Percentiles rank a stretch among this genome's conserved stretches.
phyloP scores from a whole-genome alignment of 352 stramenopile genomes.

The Phytophthora aleatoria region DNA sequence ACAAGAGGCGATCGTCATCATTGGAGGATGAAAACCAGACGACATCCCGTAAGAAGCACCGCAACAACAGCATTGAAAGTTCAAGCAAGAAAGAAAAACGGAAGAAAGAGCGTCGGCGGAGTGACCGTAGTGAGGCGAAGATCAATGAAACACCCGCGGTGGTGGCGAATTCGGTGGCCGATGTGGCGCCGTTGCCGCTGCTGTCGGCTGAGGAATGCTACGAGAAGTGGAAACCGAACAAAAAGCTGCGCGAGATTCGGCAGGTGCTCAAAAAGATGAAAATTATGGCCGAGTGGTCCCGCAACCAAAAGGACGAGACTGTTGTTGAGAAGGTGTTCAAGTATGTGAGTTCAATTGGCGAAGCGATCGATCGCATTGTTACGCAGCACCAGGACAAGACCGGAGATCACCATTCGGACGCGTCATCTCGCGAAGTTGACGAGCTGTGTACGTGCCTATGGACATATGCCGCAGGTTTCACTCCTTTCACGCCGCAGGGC shows the following conservation, averaged over 20 bases:
- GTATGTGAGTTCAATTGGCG: constrained; percentile 84
- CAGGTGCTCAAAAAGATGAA: constrained; percentile 89
- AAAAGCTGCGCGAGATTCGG: constrained; percentile 73
- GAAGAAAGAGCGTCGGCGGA: constrained; percentile 35
- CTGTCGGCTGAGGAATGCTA: constrained; percentile 58
- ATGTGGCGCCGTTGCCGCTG: constrained; percentile 22
- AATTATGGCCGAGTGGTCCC: constrained; percentile 83
- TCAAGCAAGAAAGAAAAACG: constrained; percentile 43
- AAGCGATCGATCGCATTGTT: constrained; percentile 81
- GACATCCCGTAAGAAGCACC: constrained; percentile 41
- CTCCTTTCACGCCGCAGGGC: constrained; percentile 68
- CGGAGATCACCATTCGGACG: constrained; percentile 13
- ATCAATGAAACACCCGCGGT: constrained; percentile 8
- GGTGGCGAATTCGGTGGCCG: constrained; percentile 21
- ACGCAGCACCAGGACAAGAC: constrained; percentile 42
- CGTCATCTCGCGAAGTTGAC: constrained; percentile 54
- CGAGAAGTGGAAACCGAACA: constrained; percentile 84
- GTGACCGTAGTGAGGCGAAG: constrained; percentile 17
- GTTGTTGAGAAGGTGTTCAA: constrained; percentile 89
- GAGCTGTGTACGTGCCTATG: constrained; percentile 81
- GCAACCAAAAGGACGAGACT: constrained; percentile 81
- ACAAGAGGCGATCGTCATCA: constrained; percentile 47
- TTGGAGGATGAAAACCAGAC: constrained; percentile 32
- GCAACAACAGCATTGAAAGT: constrained; percentile 34
- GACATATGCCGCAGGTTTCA: constrained; percentile 79